Base-by-base conservation (phyloP, 202 grass and related monocot genomes). In the Saccharum hybrid region DNA sequence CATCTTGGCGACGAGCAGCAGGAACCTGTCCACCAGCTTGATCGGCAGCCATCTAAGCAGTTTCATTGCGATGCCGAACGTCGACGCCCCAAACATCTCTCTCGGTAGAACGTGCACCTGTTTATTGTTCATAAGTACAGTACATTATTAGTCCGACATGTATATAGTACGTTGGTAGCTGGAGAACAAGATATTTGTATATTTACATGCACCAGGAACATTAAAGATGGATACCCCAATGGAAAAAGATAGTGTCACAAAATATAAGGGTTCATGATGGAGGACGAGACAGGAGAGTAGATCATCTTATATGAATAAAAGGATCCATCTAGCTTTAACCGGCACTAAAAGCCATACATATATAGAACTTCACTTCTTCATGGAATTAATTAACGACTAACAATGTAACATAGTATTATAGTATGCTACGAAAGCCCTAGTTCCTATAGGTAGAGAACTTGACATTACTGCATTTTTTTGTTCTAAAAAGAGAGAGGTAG, bases 51-150 rank as follows among this genome's bases (percentile, higher is more conserved):
- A 91, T 66, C 60, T 74, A 8, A 95, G 83, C 31, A 98, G 86
- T 9, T 90, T 98, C 82, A 95, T 93, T 65, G 87, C 88, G 42
- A 98, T 19, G 7, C 87, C 90, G 48, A 95, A 98, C 46, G 96
- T 98, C 9, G 90, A 92, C 7, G 54, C 41, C 37, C 92, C 92
- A 72, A 95, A 88, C 85, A 95, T 95, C 82, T 98, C 87, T 71
- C 90, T 95, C 34, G 96, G 96, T 30, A 98, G 81, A 48, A 98
- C 77, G 88, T 98, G 96, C 40, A 96, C 93, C 96, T 98, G 74
- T 21, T 59, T 28, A 28, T 28, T 18, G 54, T 22, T 59, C 56
- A 59, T 22, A 59, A 22, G 56, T 10, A 22, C 7, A 57, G 3
- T 56, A 7, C 18, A n/a, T n/a, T 8, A 4, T 13, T 48, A 49